Base-by-base conservation (phyloP, 2,329 filamentous ascomycete genomes). In the Drechslerella stenobrocha region DNA sequence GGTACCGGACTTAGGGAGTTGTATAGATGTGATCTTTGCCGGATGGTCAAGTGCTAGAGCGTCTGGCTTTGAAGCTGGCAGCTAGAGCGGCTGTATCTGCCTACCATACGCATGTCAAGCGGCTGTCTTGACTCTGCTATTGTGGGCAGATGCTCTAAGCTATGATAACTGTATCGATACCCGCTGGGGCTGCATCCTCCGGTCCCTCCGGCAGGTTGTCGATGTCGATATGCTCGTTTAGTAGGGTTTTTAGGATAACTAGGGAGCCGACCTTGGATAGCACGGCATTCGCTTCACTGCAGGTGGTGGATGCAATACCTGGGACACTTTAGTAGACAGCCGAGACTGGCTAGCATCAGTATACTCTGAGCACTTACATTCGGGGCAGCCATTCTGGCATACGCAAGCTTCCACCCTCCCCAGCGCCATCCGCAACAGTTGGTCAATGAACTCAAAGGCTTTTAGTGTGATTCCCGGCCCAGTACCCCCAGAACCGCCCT, bases 391-490 rank as follows among this genome's bases (percentile, higher is more conserved):
- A 61, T 87, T 83, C 8, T 84, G 77, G 74, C 91, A 97, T 35
- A 80, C 78, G 73, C 93, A 98, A 1, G 79, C 81, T 73, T 88
- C 85, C 3, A 97, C 85, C 5, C 93, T 81, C 59, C 84, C 80
- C 34, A 93, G 81, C 0, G 91, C 92, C 74, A 70, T 66, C 8
- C 26, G 69, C 47, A 72, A 34, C 26, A 72, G 78, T 30, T 87
- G 75, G 73, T 96, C 90, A 18, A 96, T 81, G 74, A 95, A 95
- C 73, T 97, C 92, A 73, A 97, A 97, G 0, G 90, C 92, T 75
- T 96, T 96, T 35, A 87, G 88, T 69, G 87, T 90, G 72, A 96
- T 95, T 0, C 93, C 93, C 0, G 84, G 87, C 0, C 92, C 92
- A 1, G 37, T 24, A 3, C 53, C 53, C 42, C 84, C 83, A 0